Conservation (phyloP, 306 rosid species). For the Crotalaria pallida region DNA sequence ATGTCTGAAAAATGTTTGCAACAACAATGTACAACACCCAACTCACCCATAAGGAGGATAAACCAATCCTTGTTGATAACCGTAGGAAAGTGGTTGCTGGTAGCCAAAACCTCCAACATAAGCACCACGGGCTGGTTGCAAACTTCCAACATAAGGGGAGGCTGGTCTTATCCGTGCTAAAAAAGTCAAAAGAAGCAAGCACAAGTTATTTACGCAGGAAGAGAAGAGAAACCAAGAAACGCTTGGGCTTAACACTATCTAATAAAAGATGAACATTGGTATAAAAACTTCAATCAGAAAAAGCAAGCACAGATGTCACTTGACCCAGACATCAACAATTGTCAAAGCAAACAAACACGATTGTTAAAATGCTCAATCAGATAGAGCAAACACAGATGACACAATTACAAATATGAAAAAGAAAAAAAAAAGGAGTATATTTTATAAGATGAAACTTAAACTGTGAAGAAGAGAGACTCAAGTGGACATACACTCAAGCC, state of each 20-base stretch:
- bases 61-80: slow-evolving; percentile 72
- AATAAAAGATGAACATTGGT: background rate
- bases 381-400: slow-evolving; percentile 3
- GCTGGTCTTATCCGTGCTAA: slow-evolving; percentile 66
- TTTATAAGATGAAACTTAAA: background rate
- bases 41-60: slow-evolving; percentile 93
- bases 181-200: slow-evolving; percentile 18
- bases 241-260: background rate
- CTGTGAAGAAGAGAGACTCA: background rate
- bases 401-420: background rate
- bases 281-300: slow-evolving; percentile 6
- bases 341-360: background rate
- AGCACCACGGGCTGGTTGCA: slow-evolving; percentile 64
- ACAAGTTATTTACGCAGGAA: background rate
- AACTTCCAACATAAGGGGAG: slow-evolving; percentile 51
- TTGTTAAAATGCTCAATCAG: background rate
- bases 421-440: background rate
- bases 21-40: background rate
- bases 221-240: background rate
- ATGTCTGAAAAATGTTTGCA: background rate
- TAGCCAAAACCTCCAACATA: slow-evolving; percentile 68
- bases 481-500: background rate
- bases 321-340: background rate
- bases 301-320: background rate
- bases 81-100: slow-evolving; percentile 78